phyloP scores from a whole-genome alignment of 768 basidiomycete species.

The Mycena galopus region DNA sequence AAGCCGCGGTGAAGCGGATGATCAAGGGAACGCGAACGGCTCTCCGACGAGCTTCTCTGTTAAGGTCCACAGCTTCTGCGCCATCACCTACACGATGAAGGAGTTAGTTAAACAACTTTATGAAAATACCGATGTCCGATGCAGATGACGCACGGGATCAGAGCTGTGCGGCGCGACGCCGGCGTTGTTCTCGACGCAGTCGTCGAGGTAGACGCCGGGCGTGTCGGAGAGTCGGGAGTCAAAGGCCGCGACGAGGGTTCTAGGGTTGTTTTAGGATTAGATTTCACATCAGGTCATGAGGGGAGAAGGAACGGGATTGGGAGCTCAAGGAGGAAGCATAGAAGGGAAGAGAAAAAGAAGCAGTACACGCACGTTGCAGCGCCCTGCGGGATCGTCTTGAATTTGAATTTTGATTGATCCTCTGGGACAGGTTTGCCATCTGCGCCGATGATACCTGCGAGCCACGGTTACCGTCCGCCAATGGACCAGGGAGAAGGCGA shows the following conservation, averaged over 20 bases:
- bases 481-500: background rate
- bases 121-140: too few species aligned
- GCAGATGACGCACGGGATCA: conserved; percentile 20
- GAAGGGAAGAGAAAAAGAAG: too few species aligned
- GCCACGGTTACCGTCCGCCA: background rate
- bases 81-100: conserved; percentile 9
- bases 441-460: conserved; percentile 3
- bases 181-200: conserved; percentile 11
- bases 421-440: background rate
- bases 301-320: background rate
- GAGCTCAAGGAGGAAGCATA: background rate
- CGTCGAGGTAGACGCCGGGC: conserved; percentile 16
- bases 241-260: conserved; percentile 27
- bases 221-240: conserved; percentile 20
- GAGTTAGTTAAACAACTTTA: too few species aligned
- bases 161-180: conserved; percentile 8
- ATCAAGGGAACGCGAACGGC: background rate
- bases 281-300: too few species aligned
- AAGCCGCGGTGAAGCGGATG: too few species aligned
- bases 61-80: conserved; percentile 8
- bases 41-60: conserved; percentile 17
- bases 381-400: conserved; percentile 24
- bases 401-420: background rate
- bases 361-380: conserved; percentile 25
- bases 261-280: background rate